Base-by-base conservation (phyloP, 148 eudicot species). In the Persicaria maculosa region DNA sequence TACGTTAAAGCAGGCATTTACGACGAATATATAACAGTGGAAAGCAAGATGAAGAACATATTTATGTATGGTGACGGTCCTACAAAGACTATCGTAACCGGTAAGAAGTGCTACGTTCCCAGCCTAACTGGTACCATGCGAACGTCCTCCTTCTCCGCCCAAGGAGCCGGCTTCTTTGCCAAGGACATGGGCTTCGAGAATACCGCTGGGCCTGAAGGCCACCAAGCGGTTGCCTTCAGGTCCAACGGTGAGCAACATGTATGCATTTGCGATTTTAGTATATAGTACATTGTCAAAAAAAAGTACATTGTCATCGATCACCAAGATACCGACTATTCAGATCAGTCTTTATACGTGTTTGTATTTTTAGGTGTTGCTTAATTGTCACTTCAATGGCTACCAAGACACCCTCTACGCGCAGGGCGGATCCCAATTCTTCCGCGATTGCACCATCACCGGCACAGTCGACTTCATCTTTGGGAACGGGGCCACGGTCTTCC, bases 31-130 rank as follows among this genome's bases (percentile, higher is more conserved):
- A 72, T 92, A 3, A 77, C 75, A 0, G 71, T 92, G 14, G 59
- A 75, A 0, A 83, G 84, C 75, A 78, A 83, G 6, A 77, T 78
- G 19, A 45, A 67, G 7, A 92, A 92, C 15, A 50, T 92, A 7
- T 83, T 80, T 72, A 89, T 92, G 88, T 89, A 85, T 44, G 97
- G 94, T 36, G 94, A 92, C 81, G 97, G 97, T 43, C 87, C 93
- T 2, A 75, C 82, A 5, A 83, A 52, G 62, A 86, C 97, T 3
- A 80, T 92, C 40, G 81, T 92, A 5, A 88, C 87, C 0, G 90
- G 92, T 19, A 77, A 53, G 4, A 80, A 75, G 48, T 82, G 78
- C 52, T 61, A 50, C n/a, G 7, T 58, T 31, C 47, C 50, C 0
- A 72, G 47, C 45, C 81, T 80, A 10, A 20, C 71, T 1, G 44